These are phyloP conservation scores for Phytophthora pistaciae DNA, from an alignment of 352 stramenopile species.

Conservation along the genomic window DNA sequence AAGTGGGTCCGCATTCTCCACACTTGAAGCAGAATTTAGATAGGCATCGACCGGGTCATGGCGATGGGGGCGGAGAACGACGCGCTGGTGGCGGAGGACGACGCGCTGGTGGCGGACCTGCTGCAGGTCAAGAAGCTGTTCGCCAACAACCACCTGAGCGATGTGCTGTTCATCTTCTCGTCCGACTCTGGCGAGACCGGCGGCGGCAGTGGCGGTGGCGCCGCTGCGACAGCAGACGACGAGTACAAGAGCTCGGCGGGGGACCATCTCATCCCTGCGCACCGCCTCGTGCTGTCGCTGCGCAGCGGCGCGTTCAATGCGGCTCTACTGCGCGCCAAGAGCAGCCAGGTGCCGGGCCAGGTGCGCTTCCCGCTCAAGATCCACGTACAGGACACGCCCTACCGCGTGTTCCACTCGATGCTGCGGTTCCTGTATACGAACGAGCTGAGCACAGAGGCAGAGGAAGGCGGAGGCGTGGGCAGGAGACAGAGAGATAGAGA, in stretches of 20 bases:
- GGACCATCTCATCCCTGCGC: constrained; percentile 72
- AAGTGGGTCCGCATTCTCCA: background rate
- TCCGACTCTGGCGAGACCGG: constrained; percentile 26
- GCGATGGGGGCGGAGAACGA: constrained; percentile 16
- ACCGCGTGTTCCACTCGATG: constrained; percentile 72
- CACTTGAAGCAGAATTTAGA: constrained; percentile 22
- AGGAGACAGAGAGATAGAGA: constrained; percentile 30
- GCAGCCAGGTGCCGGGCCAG: constrained; percentile 69
- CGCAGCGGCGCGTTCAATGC: constrained; percentile 78
- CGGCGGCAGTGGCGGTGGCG: background rate
- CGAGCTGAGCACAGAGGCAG: constrained; percentile 37
- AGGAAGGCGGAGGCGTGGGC: background rate
- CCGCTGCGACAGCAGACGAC: background rate
- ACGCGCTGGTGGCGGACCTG: constrained; percentile 56
- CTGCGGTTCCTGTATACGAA: constrained; percentile 86
- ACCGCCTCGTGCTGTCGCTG: constrained; percentile 78
- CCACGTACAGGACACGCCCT: constrained; percentile 83
- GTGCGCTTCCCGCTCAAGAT: constrained; percentile 87
- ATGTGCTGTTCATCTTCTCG: constrained; percentile 84
- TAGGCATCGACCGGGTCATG: constrained; percentile 3
- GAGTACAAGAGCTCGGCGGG: constrained; percentile 16
- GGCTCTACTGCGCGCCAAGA: constrained; percentile 73
- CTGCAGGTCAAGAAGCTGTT: constrained; percentile 68
- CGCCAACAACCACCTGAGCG: constrained; percentile 78
- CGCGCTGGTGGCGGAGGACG: constrained; percentile 51